phyloP scores from a whole-genome alignment of 129 eudicot genomes.

The Pittosporum tobira region DNA sequence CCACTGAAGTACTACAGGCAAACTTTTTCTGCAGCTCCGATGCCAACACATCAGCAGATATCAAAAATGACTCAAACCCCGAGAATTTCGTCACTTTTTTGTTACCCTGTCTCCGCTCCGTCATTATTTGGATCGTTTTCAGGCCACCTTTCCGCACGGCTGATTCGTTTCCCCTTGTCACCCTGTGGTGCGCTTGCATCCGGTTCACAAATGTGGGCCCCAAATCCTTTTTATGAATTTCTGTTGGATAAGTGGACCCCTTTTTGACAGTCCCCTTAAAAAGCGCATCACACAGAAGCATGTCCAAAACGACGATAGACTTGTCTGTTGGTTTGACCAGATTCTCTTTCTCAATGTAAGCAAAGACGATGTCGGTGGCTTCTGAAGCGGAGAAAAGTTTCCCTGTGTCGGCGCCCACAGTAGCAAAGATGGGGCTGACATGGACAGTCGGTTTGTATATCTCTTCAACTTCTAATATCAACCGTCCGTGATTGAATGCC shows the following conservation, averaged over 20 bases:
- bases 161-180: slow-evolving; percentile 71
- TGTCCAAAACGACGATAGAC: slow-evolving; percentile 66
- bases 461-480: slow-evolving; percentile 55
- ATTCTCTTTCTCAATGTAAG: slow-evolving; percentile 69
- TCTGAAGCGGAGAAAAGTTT: slow-evolving; percentile 60
- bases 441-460: slow-evolving; percentile 80
- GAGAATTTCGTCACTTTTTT: slow-evolving; percentile 85
- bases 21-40: slow-evolving; percentile 94
- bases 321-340: slow-evolving; percentile 61
- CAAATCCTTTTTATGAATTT: slow-evolving; percentile 84
- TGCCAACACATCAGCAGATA: slow-evolving; percentile 75
- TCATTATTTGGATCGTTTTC: slow-evolving; percentile 69
- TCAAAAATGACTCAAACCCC: slow-evolving; percentile 76
- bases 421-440: slow-evolving; percentile 66
- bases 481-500: slow-evolving; percentile 25
- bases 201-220: slow-evolving; percentile 59
- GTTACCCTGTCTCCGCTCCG: slow-evolving; percentile 92
- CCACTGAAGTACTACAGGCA: slow-evolving; percentile 83
- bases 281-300: slow-evolving; percentile 74
- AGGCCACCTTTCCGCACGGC: slow-evolving; percentile 73
- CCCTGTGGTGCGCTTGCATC: slow-evolving; percentile 87
- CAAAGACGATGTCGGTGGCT: slow-evolving; percentile 64
- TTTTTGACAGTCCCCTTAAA: slow-evolving; percentile 84
- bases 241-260: slow-evolving; percentile 84
- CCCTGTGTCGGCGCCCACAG: slow-evolving; percentile 78